Evolutionary conservation across 345 rosid species (phyloP), one percentile per base, ranked within the genome.

Genomic region (Heritiera fomes): DNA sequence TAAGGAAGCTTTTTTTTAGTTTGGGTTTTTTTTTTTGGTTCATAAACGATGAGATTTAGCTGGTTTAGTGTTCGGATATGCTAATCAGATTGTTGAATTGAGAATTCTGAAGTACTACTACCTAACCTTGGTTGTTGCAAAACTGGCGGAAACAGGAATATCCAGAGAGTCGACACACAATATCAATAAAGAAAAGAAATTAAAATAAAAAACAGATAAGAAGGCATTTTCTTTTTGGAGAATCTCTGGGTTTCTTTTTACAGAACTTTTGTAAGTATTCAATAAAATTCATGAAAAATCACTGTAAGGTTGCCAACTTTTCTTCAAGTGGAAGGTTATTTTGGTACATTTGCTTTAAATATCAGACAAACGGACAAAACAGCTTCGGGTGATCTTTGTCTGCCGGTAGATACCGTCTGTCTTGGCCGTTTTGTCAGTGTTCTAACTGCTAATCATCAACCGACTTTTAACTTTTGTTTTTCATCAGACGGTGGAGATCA

Each of bases 401-500:
- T 34, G 2, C 38, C 3, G 1, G 38, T 1, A 34, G 38, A 34
- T 34, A 34, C 11, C 32, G 1, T 9, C 30, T 1, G 52, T n/a
- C 11, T 40, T 7, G 52, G 55, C 47, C 15, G 41, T 23, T 40
- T 30, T 56, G 7, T 20, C n/a, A 41, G 20, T 73, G 34, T 7
- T 20, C 28, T 47, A 53, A 14, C 1, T 53, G 5, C 12, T 61
- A 12, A 30, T 30, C 20, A 55, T 55, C 60, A 55, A 30, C 32
- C 43, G 15, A 5, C 46, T 4, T 4, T 7, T 49, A 5, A 23
- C 61, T 28, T 53, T 43, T 23, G 28, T 23, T 15, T 45, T 34
- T 7, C 1, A 78, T 79, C 92, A 92, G 99, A 96, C 98, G 81
- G 98, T 96, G 86, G 98, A 96, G 87, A 82, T 96, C 43, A 96